Evolutionary conservation across 176 grass and related monocot species (phyloP).

Genomic region (Eremochloa ophiuroides): DNA sequence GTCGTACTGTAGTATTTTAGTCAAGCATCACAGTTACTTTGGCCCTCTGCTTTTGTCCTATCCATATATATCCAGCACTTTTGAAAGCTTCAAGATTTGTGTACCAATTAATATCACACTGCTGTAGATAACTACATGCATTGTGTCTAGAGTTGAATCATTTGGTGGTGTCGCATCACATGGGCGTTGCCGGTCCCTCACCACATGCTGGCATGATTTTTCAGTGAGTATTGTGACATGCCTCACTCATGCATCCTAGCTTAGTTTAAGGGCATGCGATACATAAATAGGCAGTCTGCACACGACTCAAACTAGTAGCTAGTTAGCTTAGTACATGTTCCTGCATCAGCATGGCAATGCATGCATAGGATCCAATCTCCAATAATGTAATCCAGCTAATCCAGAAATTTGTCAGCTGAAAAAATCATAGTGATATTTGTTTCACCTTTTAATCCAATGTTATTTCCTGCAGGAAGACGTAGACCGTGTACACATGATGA

Average conservation of each 20-base stretch:
- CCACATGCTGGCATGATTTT: conserved; percentile 32
- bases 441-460: conserved; percentile 1
- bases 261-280: not conserved
- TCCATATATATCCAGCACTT: not conserved
- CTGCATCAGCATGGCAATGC: not conserved
- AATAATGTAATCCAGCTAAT: not conserved
- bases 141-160: conserved; percentile 34
- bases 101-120: conserved; percentile 3
- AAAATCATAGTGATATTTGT: not conserved
- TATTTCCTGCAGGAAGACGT: too few relatives aligned
- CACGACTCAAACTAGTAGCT: not conserved
- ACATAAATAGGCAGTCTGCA: not conserved
- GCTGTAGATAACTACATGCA: not conserved
- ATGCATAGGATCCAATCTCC: not conserved
- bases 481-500: not conserved
- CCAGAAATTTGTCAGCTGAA: not conserved
- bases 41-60: not conserved
- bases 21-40: not conserved
- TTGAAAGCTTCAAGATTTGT: not conserved
- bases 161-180: conserved; percentile 33
- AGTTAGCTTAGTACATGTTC: not conserved
- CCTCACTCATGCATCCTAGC: conserved; percentile 14
- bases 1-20: not conserved
- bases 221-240: conserved; percentile 39
- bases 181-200: conserved; percentile 29